Conservation (phyloP, 1,139 yeast genomes). For the Candida sp. region DNA sequence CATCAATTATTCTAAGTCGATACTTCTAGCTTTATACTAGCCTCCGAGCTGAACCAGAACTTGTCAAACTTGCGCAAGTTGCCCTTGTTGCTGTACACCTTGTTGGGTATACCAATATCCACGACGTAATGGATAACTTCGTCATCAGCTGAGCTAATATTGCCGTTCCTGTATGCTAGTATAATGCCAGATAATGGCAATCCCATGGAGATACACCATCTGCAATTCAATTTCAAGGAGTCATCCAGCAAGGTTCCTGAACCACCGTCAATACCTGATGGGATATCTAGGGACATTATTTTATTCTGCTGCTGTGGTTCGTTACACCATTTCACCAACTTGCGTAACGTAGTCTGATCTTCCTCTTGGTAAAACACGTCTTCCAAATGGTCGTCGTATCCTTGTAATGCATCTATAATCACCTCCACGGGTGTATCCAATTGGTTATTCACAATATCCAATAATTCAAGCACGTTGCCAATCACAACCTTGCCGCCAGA, state of each 20-base stretch:
- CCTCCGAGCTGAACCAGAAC: slow-evolving; percentile 47
- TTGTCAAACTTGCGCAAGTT: slow-evolving; percentile 49
- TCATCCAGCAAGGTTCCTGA: slow-evolving; percentile 61
- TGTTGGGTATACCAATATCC: slow-evolving; percentile 77
- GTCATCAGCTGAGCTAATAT: slow-evolving; percentile 23
- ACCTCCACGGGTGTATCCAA: slow-evolving; percentile 80
- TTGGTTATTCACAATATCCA: slow-evolving; percentile 39
- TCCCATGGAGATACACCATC: slow-evolving; percentile 72
- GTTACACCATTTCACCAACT: slow-evolving; percentile 72
- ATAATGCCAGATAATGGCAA: slow-evolving; percentile 72
- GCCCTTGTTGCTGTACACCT: slow-evolving; percentile 42
- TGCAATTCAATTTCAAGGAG: slow-evolving; percentile 35
- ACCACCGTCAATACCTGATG: slow-evolving; percentile 87
- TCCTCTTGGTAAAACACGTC: slow-evolving; percentile 43
- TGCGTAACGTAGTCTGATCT: slow-evolving; percentile 47
- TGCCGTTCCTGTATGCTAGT: slow-evolving; percentile 58
- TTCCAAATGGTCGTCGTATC: slow-evolving; percentile 73
- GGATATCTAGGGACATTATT: slow-evolving; percentile 76
- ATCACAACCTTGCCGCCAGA: slow-evolving; percentile 46
- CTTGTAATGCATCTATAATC: slow-evolving; percentile 82
- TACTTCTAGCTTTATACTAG: slow-evolving; percentile 29
- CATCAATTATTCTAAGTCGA: slow-evolving; percentile 4
- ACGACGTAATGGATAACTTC: slow-evolving; percentile 62
- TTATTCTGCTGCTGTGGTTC: slow-evolving; percentile 49
- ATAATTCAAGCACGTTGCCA: slow-evolving; percentile 34